Evolutionary conservation across 345 rosid genomes (phyloP).

Genomic region (Mallotus nudiflorus): DNA sequence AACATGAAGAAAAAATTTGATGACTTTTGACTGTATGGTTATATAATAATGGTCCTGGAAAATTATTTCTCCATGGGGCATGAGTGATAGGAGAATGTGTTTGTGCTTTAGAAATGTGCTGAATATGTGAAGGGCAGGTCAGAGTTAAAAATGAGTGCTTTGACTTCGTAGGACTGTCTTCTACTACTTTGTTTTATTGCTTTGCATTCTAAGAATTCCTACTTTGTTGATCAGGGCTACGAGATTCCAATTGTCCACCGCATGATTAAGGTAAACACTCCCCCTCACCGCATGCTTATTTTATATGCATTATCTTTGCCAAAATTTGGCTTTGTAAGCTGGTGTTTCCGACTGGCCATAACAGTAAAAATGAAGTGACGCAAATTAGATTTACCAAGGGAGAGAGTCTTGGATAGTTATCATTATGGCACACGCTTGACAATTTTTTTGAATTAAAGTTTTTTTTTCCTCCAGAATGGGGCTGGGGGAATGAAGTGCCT

Average conservation of each 20-base stretch:
- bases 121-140: too few relatives aligned
- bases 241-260: slow-evolving; percentile 98
- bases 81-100: neutral
- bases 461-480: too few relatives aligned
- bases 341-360: too few relatives aligned
- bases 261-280: slow-evolving; percentile 70
- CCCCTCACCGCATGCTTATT: neutral
- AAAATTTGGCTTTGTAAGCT: neutral
- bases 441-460: slow-evolving; percentile 1
- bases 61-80: neutral
- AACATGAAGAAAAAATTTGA: too few relatives aligned
- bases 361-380: neutral
- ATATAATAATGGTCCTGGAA: neutral
- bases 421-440: neutral
- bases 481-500: neutral
- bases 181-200: neutral
- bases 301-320: neutral
- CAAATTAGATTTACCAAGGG: too few relatives aligned
- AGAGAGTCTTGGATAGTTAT: too few relatives aligned
- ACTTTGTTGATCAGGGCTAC: slow-evolving; percentile 65
- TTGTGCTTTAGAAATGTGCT: neutral
- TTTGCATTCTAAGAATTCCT: slow-evolving; percentile 14
- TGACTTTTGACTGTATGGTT: neutral
- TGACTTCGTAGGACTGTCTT: neutral
- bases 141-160: neutral